Conservation (phyloP, 2,329 filamentous ascomycete species). For the Colletotrichum filicis region DNA sequence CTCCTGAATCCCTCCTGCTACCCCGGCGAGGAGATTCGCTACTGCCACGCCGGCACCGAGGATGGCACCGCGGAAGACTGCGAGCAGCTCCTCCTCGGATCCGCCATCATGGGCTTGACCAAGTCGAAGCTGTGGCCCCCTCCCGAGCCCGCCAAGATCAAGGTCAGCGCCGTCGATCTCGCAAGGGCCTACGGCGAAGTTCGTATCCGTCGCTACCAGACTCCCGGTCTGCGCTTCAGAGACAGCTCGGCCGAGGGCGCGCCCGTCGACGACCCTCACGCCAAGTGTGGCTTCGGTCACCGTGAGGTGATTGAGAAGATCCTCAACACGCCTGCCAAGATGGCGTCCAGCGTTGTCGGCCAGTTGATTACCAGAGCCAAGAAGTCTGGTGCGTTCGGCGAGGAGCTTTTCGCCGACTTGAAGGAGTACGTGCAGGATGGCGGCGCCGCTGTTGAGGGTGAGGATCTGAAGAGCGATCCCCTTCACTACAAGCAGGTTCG, state of each 20-base stretch:
- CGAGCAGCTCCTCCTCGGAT: conserved; percentile 32
- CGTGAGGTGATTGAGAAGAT: conserved; percentile 31
- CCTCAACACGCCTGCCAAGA: conserved; percentile 31
- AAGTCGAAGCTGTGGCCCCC: conserved; percentile 28
- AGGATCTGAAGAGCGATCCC: conserved; percentile 28
- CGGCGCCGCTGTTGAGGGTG: conserved; percentile 26
- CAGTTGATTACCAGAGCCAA: conserved; percentile 31
- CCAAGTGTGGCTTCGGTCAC: conserved; percentile 31
- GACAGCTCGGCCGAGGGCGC: conserved; percentile 20
- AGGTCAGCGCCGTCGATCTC: conserved; percentile 33
- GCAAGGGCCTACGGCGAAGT: conserved; percentile 27
- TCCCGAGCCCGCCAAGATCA: conserved; percentile 24
- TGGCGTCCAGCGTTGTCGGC: conserved; percentile 19
- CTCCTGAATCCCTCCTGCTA: conserved; percentile 32
- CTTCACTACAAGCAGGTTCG: conserved; percentile 33
- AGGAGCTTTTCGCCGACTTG: conserved; percentile 29
- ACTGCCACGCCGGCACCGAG: conserved; percentile 31
- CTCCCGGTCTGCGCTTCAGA: conserved; percentile 30
- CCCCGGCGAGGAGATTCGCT: conserved; percentile 28
- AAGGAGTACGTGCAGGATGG: conserved; percentile 32
- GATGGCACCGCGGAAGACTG: conserved; percentile 31
- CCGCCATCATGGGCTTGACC: conserved; percentile 33
- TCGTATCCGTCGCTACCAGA: conserved; percentile 33
- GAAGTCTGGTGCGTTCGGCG: conserved; percentile 26
- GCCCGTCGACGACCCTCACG: conserved; percentile 21